Evolutionary conservation across 202 grass and related monocot genomes (phyloP), one percentile per base, ranked within the genome.

Genomic region (Miscanthus sacchariflorus): DNA sequence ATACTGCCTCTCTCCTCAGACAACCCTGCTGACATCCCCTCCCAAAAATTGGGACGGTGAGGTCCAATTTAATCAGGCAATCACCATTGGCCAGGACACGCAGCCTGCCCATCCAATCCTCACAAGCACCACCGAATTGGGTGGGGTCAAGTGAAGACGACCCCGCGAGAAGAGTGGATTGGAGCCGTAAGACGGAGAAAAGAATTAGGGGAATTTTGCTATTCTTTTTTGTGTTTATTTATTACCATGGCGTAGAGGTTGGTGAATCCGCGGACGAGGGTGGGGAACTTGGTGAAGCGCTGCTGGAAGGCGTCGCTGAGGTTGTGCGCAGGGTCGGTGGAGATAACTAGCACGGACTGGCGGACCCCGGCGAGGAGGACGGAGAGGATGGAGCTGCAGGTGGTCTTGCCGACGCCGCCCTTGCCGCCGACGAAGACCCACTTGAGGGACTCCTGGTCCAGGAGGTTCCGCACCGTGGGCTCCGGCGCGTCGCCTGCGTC

Each of bases 341-440:
- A 99, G 88, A 99, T 99, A 79, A 99, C 72, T 72, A 99, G 97
- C 44, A 99, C 97, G 61, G 97, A 99, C 68, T 88, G 91, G 82
- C 97, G 97, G 21, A 90, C 94, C 86, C 83, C 79, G 59, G 97
- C 88, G 63, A 99, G 97, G 65, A 97, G 90, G 78, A 99, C 91
- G 50, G 97, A 93, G 59, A 99, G 66, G 76, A 99, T 97, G 81
- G 97, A 99, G 81, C 97, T 99, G 88, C 94, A 97, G n/a, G 97
- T 99, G 68, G 97, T 99, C 93, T 99, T 99, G 68, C 97, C 97
- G 28, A 99, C 97, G 43, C 97, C 97, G 81, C 97, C 97, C 86
- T 99, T 99, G 77, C 97, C 97, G 42, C 97, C 97, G 43, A 99
- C 97, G 91, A 99, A 99, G 54, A 99, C 93, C 97, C 97, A 99